Evolutionary conservation across 1,284 basidiomycete genomes (phyloP), one percentile per base, ranked within the genome.

Genomic region (Exobasidium cylindrosporum): DNA sequence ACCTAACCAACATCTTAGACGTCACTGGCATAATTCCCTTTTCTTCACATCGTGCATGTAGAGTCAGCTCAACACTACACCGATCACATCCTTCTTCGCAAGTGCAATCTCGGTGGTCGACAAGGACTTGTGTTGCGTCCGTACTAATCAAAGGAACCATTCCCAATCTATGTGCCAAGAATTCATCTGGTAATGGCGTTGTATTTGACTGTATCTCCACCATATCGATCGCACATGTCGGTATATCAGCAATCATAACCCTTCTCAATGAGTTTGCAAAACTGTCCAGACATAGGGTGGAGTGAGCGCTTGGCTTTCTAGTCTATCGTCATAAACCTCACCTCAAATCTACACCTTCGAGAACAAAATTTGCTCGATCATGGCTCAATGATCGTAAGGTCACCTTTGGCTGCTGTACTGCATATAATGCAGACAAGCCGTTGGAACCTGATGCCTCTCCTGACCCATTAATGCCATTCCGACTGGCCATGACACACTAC

Each of bases 131-230:
- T 21, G 65, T 65, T 23, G 68, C 62, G 43, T 78, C 70, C 68
- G 72, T 76, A 57, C 91, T 95, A 53, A 90, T 84, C 23, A 99
- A 83, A 5, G 96, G 96, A 24, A 99, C 85, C 86, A 97, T 89
- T 24, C 96, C 96, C 26, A 99, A 84, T 49, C 96, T 87, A 81
- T 99, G 96, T 0, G 93, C 91, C 65, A 99, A 88, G 83, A 96
- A 96, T 82, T 99, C 96, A 82, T 99, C 96, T 1, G 95, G 91
- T 32, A 99, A 83, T 2, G 97, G 94, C 0, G 90, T 89, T 6
- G 92, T 95, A 80, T 99, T 99, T 61, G 86, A 86, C 67, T 89
- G 85, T 69, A 98, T 89, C 80, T 95, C 91, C 2, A 98, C 95
- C 82, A 95, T 88, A 83, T 98, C 96, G 73, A 99, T 97, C 28